A percentile compares a stretch with the other conserved stretches of the same genome.
Evolutionary conservation across 768 basidiomycete genomes (phyloP).

Genomic region (Boletus eberwhitei): DNA sequence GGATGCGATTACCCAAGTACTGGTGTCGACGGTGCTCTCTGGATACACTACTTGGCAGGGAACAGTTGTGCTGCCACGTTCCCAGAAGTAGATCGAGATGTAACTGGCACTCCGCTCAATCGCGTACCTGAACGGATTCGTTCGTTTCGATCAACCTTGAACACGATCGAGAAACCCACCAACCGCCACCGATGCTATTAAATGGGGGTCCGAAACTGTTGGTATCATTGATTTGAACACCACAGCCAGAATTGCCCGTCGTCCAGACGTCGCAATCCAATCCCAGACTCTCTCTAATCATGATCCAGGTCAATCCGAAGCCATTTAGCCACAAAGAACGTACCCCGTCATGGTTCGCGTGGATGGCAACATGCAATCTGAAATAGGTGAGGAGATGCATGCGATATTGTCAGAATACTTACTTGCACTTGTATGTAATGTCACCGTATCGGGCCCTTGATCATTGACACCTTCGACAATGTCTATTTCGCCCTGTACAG

Average conservation of each 20-base stretch:
- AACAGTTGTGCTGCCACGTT: constrained; percentile 28
- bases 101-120: constrained; percentile 28
- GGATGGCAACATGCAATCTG: constrained; percentile 28
- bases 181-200: constrained; percentile 33
- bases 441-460: constrained; percentile 21
- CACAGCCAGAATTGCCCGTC: constrained; percentile 30
- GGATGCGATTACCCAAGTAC: constrained; percentile 15
- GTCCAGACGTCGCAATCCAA: constrained; percentile 25
- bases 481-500: constrained; percentile 21
- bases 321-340: neutral
- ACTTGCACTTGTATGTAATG: constrained; percentile 22
- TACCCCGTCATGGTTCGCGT: constrained; percentile 29
- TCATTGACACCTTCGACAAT: constrained; percentile 32
- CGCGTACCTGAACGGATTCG: constrained; percentile 28
- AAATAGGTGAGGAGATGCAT: neutral
- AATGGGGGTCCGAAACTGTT: constrained; percentile 33
- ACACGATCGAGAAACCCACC: constrained; percentile 9
- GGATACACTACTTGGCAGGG: constrained; percentile 31
- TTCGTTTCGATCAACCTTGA: neutral
- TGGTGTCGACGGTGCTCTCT: constrained; percentile 10
- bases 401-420: neutral
- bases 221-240: constrained; percentile 20
- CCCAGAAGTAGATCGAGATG: constrained; percentile 39
- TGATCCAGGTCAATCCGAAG: neutral
- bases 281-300: constrained; percentile 9